phyloP scores from a whole-genome alignment of 495 filamentous ascomycete species.

The Annulohypoxylon bovei region DNA sequence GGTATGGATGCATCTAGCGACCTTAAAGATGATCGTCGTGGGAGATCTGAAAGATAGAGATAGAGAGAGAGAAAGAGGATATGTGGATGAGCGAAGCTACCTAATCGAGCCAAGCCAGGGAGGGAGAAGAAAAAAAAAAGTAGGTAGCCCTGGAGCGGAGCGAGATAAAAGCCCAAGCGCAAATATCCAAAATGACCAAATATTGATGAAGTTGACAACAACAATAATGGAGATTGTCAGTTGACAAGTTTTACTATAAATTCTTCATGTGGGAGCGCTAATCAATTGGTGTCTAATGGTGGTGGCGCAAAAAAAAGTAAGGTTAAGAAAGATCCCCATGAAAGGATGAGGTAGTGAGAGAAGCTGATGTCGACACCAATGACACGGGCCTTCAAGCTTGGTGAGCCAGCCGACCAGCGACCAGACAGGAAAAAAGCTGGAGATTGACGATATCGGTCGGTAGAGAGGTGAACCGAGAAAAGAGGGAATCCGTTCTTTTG shows the following conservation, averaged over 20 bases:
- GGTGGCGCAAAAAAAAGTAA: conserved; percentile 41
- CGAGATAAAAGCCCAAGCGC: conserved; percentile 14
- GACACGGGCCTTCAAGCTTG: conserved; percentile 11
- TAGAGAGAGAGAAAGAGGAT: neutral
- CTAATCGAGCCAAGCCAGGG: conserved; percentile 11
- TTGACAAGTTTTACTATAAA: conserved; percentile 15
- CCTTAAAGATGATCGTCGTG: conserved; percentile 17
- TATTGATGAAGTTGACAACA: conserved; percentile 31
- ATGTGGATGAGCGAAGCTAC: neutral
- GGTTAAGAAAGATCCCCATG: neutral
- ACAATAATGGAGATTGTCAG: conserved; percentile 13
- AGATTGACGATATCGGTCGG: conserved; percentile 47
- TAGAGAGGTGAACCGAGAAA: conserved; percentile 45
- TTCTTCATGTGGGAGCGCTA: conserved; percentile 26
- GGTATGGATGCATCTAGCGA: conserved; percentile 37
- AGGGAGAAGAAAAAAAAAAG: neutral
- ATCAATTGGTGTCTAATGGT: conserved; percentile 35
- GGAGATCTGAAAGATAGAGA: conserved; percentile 2
- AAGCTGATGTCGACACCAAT: conserved; percentile 36
- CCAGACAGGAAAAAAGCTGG: conserved; percentile 28
- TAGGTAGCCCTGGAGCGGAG: neutral
- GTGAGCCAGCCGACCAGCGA: conserved; percentile 22
- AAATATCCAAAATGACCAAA: conserved; percentile 11
- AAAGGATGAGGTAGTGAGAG: conserved; percentile 19
- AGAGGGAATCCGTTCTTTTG: conserved; percentile 7